These are phyloP conservation scores for Schizosaccharomyces versatilis DNA, from an alignment of 1,139 yeast genomes.

Conservation along the genomic window DNA sequence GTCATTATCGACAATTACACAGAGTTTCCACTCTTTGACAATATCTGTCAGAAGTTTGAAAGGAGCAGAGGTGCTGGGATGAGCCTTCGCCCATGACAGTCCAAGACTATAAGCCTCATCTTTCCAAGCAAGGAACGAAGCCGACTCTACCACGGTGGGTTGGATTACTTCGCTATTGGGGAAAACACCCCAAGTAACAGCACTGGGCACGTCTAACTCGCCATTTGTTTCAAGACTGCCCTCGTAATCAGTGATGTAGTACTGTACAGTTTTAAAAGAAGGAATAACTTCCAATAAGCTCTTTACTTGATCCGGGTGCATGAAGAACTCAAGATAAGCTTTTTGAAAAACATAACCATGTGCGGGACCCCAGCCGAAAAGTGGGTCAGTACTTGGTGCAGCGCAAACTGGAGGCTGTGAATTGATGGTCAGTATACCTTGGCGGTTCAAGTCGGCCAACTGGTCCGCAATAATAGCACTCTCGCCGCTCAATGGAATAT, in stretches of 20 bases:
- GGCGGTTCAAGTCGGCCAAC: conserved; percentile 38
- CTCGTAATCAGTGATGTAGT: conserved; percentile 48
- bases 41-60: conserved; percentile 28
- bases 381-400: conserved; percentile 41
- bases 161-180: conserved; percentile 81
- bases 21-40: conserved; percentile 43
- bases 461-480: conserved; percentile 39
- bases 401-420: conserved; percentile 93
- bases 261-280: conserved; percentile 35
- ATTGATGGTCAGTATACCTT: conserved; percentile 61
- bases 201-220: conserved; percentile 52
- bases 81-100: conserved; percentile 48
- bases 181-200: conserved; percentile 95
- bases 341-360: conserved; percentile 86
- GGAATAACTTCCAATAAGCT: conserved; percentile 24
- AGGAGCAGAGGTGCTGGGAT: conserved; percentile 20
- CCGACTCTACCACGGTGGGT: conserved; percentile 80
- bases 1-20: conserved; percentile 82
- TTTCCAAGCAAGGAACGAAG: conserved; percentile 84
- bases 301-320: conserved; percentile 35
- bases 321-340: conserved; percentile 66
- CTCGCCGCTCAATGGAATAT: conserved; percentile 65
- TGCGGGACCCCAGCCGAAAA: conserved; percentile 89
- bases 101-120: conserved; percentile 78
- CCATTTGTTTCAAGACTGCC: conserved; percentile 43